Base-by-base conservation (phyloP, 2,329 filamentous ascomycete species). In the Pseudocercospora musae region DNA sequence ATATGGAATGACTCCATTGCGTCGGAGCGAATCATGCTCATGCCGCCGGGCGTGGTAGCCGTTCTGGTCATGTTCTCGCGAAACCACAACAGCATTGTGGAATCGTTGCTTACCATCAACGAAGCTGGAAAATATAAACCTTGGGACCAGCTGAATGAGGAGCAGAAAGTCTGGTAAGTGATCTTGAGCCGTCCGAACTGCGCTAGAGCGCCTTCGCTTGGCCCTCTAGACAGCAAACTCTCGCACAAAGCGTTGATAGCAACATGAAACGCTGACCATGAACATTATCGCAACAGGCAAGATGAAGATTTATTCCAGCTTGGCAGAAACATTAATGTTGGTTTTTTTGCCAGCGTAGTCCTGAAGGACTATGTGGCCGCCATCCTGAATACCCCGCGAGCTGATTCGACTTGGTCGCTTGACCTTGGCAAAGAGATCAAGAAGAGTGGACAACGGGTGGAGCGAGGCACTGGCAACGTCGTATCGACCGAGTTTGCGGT, bases 251-350 rank as follows among this genome's bases (percentile, higher is more conserved):
- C 37, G 4, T 40, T 15, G n/a, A 40, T n/a, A 40, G 15, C 15
- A 40, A 15, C 5, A 18, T 40, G 37, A 40, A 40, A 15, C 1
- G 37, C 37, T 40, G 37, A 40, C 37, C 31, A 33, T 33, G 37
- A 40, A n/a, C 37, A 5, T 40, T 40, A 5, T n/a, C 37, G 5
- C 31, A 29, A 88, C 60, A 90, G 93, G 67, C 86, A 92, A 56
- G 89, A 93, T 69, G 77, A 81, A 54, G 79, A 82, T 58, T 74
- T 81, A 60, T 82, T 82, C 68, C 80, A 82, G 63, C 67, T 80
- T 11, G 69, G 75, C 13, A 74, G 79, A 46, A 80, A 80, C 63
- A 80, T 81, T 66, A 81, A 80, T 60, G 78, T 80, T 18, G 79
- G 78, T 33, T 80, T 79, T 68, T 81, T 80, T 68, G 78, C 78